Evolutionary conservation across 306 rosid species (phyloP).

Genomic region (Vicia villosa): DNA sequence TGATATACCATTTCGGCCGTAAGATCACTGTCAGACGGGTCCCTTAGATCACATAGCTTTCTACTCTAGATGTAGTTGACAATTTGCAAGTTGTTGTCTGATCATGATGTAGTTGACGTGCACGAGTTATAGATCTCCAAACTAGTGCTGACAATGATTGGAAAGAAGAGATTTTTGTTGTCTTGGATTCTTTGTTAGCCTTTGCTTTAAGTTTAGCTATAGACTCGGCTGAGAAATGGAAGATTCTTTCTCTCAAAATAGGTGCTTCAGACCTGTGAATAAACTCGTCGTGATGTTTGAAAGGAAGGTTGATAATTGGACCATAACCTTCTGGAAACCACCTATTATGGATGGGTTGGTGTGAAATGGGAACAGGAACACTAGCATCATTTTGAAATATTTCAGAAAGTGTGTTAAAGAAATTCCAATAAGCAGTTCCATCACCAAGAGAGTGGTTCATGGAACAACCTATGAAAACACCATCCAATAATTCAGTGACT

Average conservation of each 20-base stretch:
- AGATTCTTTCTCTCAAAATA: slow-evolving; percentile 50
- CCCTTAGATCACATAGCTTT: too few species aligned
- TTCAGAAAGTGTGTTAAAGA: slow-evolving; percentile 61
- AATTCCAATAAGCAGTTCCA: slow-evolving; percentile 65
- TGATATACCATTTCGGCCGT: too few species aligned
- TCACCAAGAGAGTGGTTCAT: slow-evolving; percentile 56
- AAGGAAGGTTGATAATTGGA: slow-evolving; percentile 51
- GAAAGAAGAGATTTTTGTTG: slow-evolving; percentile 53
- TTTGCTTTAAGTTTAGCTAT: slow-evolving; percentile 57
- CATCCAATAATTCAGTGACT: slow-evolving; percentile 58
- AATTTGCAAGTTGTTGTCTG: slow-evolving; percentile 41
- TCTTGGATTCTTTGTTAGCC: slow-evolving; percentile 49
- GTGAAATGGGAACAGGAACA: slow-evolving; percentile 14
- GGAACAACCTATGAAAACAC: slow-evolving; percentile 65
- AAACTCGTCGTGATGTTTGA: slow-evolving; percentile 48
- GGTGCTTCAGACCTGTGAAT: slow-evolving; percentile 48
- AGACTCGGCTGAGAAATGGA: slow-evolving; percentile 56
- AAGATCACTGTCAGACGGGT: too few species aligned
- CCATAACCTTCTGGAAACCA: slow-evolving; percentile 56
- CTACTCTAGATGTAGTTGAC: too few species aligned
- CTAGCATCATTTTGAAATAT: slow-evolving; percentile 27
- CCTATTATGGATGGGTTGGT: slow-evolving; percentile 46
- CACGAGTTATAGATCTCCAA: slow-evolving; percentile 61
- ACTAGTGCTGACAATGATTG: slow-evolving; percentile 59
- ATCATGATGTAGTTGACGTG: slow-evolving; percentile 10